Evolutionary conservation across 768 basidiomycete species (phyloP), one percentile per base, ranked within the genome.

Genomic region (Crassisporium funariophilum): DNA sequence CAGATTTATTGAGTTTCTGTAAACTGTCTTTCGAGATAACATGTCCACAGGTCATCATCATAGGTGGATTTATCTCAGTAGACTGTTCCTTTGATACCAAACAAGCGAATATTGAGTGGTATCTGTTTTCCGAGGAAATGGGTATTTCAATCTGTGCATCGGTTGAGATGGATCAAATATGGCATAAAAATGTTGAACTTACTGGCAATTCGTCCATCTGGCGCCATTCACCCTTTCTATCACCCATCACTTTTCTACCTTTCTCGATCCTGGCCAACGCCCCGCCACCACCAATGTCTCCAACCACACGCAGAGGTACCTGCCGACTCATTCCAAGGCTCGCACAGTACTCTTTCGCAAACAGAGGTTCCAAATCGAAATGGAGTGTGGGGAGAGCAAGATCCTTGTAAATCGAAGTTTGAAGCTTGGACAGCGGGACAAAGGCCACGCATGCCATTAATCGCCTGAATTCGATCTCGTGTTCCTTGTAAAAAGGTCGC

Each of bases 21-120:
- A 98, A 70, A 64, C 91, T 95, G 59, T 98, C 95, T 62, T 88
- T 88, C 2, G 91, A 86, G 35, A 99, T 85, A 27, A 97, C 94
- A 67, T 99, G 97, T 2, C 95, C 97, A 63, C 97, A 98, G 3
- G 74, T 71, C 77, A 99, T 87, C 89, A 98, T 95, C 92, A 97
- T 97, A 0, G 97, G 95, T 7, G 94, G 97, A 64, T 99, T 99
- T 47, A 77, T 67, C 42, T 91, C 88, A 4, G 91, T 95, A 17
- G 93, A 85, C 68, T 97, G 95, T 59, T 98, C 95, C 68, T 98
- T 98, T 7, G 93, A 95, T 16, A 99, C 97, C 0, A 97, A 91
- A 66, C 97, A 99, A 37, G 93, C 86, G 65, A 99, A 98, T 47
- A 98, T 88, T 1, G 95, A 97, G 65, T 99, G 97, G 67, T 95